Conservation (phyloP, 805 yeast species). For the Kregervanrija fluxuum region DNA sequence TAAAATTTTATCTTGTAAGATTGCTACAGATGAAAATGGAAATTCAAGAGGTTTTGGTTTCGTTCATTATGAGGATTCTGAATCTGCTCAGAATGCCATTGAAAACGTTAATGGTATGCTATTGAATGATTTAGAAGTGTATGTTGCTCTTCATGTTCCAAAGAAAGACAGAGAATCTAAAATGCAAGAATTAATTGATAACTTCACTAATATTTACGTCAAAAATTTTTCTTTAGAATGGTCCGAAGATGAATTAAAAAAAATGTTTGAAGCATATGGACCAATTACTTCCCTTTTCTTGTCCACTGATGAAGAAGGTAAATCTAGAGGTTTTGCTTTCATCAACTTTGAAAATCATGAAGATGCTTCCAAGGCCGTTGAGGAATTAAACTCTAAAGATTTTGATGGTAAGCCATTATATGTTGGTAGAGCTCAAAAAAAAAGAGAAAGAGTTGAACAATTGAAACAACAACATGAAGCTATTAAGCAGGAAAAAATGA, state of each 20-base stretch:
- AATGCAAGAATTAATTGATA: slow-evolving; percentile 81
- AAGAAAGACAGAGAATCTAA: slow-evolving; percentile 92
- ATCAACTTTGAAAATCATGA: slow-evolving; percentile 86
- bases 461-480: slow-evolving; percentile 92
- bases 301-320: slow-evolving; percentile 77
- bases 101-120: slow-evolving; percentile 98
- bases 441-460: slow-evolving; percentile 94
- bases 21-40: slow-evolving; percentile 90
- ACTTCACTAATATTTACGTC: slow-evolving; percentile 92
- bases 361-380: slow-evolving; percentile 86
- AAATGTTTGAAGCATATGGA: slow-evolving; percentile 69
- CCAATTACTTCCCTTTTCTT: slow-evolving; percentile 74
- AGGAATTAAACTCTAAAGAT: slow-evolving; percentile 82
- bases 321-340: slow-evolving; percentile 93
- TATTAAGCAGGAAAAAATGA: slow-evolving; percentile 81
- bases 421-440: slow-evolving; percentile 99
- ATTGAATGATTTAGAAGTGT: slow-evolving; percentile 92
- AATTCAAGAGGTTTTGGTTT: slow-evolving; percentile 94
- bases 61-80: slow-evolving; percentile 91
- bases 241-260: slow-evolving; percentile 62
- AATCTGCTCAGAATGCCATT: slow-evolving; percentile 90
- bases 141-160: slow-evolving; percentile 88
- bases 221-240: slow-evolving; percentile 78
- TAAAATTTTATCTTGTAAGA: slow-evolving; percentile 91
- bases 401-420: slow-evolving; percentile 77